Conservation (phyloP, 2,329 filamentous ascomycete genomes). For the Venturia carpophila region DNA sequence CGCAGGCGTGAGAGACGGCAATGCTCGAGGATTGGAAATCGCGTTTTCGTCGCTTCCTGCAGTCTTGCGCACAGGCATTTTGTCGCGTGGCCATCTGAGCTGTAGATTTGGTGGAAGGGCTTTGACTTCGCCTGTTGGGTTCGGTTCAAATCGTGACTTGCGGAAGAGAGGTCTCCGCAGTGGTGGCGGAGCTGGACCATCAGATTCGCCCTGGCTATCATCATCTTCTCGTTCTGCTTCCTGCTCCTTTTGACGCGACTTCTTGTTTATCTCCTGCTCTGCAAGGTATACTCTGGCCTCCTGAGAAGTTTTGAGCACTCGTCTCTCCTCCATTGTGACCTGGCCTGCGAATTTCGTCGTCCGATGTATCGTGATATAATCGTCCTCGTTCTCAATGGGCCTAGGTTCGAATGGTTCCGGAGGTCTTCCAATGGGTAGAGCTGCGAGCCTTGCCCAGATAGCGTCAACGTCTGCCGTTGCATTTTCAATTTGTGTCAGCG, state of each 20-base stretch:
- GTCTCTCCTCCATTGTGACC: constrained; percentile 63
- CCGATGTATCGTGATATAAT: constrained; percentile 56
- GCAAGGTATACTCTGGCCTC: constrained; percentile 47
- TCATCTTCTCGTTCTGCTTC: constrained; percentile 20
- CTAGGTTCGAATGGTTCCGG: constrained; percentile 22
- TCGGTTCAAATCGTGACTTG: constrained; percentile 44
- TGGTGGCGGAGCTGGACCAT: constrained; percentile 14
- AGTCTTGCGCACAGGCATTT: constrained; percentile 18
- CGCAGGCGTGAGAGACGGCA: constrained; percentile 25
- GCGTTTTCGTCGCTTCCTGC: constrained; percentile 22
- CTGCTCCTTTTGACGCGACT: constrained; percentile 18
- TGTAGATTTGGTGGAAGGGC: constrained; percentile 38
- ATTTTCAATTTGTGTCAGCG: constrained; percentile 46
- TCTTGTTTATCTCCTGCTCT: constrained; percentile 27
- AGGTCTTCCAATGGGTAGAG: constrained; percentile 34
- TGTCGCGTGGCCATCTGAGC: constrained; percentile 32
- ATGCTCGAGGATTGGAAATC: not conserved
- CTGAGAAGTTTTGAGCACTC: constrained; percentile 51
- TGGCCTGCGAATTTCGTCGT: constrained; percentile 70
- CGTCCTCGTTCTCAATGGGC: constrained; percentile 25
- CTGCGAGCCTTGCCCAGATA: constrained; percentile 60
- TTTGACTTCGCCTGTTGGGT: constrained; percentile 41
- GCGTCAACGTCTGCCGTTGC: constrained; percentile 66
- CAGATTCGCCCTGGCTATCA: constrained; percentile 31
- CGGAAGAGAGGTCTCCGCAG: constrained; percentile 37